Evolutionary conservation across 768 basidiomycete species (phyloP).

Genomic region (Dendrothele bispora): DNA sequence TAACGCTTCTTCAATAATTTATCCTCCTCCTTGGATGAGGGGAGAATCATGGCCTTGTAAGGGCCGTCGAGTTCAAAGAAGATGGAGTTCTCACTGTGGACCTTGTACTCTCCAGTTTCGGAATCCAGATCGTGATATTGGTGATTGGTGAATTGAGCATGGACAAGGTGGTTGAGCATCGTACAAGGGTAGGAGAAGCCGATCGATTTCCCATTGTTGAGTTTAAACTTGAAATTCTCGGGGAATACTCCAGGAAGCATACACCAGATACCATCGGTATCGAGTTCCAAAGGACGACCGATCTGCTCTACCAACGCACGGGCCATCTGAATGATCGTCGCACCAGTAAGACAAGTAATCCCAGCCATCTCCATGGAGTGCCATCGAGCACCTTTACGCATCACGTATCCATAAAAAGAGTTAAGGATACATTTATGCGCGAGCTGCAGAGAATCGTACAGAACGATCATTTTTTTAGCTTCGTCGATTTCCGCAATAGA

Average conservation of each 20-base stretch:
- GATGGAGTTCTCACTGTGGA: conserved; percentile 97
- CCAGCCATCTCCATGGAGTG: conserved; percentile 99
- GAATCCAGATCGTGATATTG: conserved; percentile 94
- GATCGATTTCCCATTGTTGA: conserved; percentile 83
- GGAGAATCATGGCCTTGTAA: conserved; percentile 98
- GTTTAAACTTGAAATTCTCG: conserved; percentile 95
- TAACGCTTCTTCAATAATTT: conserved; percentile 98
- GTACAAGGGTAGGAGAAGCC: conserved; percentile 96
- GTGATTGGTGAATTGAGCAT: conserved; percentile 94
- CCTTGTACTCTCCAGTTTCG: conserved; percentile 77
- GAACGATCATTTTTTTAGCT: conserved; percentile 97
- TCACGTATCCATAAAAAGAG: conserved; percentile 99
- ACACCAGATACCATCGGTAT: conserved; percentile 99
- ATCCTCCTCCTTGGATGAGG: conserved; percentile 98
- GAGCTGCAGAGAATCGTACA: conserved; percentile 97
- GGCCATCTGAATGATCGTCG: conserved; percentile 98
- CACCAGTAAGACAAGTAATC: conserved; percentile 96
- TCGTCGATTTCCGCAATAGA: conserved; percentile 89
- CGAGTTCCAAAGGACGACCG: conserved; percentile 93
- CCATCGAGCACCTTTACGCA: conserved; percentile 99
- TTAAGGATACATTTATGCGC: conserved; percentile 99
- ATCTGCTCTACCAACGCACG: conserved; percentile 96
- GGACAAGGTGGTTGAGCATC: conserved; percentile 98
- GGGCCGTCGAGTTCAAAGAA: conserved; percentile 99
- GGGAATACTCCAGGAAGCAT: conserved; percentile 99